A percentile compares a stretch with the other conserved stretches of the same genome.
Conservation (phyloP, 2,329 filamentous ascomycete species). For the Cercospora sp. region DNA sequence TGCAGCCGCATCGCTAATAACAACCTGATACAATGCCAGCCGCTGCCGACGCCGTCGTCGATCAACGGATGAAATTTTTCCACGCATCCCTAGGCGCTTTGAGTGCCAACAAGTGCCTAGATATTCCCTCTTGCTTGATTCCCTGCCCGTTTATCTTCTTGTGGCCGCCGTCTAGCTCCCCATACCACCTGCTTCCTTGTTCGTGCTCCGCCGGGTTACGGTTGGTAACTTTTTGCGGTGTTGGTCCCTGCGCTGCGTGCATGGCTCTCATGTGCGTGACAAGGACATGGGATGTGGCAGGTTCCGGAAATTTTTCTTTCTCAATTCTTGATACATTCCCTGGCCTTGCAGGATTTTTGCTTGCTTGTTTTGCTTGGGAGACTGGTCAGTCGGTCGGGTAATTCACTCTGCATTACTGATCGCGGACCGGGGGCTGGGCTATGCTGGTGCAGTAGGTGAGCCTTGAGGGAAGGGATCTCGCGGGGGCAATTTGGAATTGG, state of each 20-base stretch:
- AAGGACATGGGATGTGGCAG: conserved; percentile 6
- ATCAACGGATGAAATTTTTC: background rate
- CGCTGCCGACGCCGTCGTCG: background rate
- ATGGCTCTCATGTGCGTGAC: background rate
- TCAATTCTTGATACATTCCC: background rate
- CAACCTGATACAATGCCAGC: background rate
- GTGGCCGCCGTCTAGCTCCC: background rate
- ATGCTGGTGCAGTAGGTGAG: background rate
- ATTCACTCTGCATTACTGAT: background rate
- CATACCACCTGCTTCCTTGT: background rate
- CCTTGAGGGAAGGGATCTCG: background rate
- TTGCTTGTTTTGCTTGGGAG: background rate
- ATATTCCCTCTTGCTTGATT: background rate
- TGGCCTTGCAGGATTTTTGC: background rate
- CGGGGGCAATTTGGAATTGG: background rate
- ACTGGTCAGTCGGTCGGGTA: background rate
- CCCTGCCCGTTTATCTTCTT: background rate
- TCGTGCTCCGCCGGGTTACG: background rate
- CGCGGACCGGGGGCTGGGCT: background rate
- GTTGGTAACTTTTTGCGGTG: background rate
- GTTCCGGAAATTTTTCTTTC: background rate
- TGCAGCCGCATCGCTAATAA: background rate
- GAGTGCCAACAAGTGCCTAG: no score
- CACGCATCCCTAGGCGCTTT: background rate
- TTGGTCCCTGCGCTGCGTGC: background rate